Evolutionary conservation across 225 moss, liverwort and hornwort genomes (phyloP).

Genomic region (Anthoceros angustus): DNA sequence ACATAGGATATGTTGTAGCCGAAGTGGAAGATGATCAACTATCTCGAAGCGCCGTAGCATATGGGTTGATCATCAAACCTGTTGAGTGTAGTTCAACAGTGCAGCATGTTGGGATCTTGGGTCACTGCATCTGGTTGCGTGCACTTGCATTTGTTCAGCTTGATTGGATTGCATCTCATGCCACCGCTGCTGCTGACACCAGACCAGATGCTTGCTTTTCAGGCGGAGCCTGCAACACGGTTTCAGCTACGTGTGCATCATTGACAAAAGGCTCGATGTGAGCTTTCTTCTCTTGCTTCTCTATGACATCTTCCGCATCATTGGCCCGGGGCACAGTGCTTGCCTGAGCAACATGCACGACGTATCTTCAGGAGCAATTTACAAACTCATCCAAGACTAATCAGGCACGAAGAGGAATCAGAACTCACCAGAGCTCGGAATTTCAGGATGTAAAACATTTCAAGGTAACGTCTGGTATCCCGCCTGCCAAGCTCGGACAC

Average conservation of each 20-base stretch:
- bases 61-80: too few relatives aligned
- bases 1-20: too few relatives aligned
- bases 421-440: constrained; percentile 30
- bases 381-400: not conserved
- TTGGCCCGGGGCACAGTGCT: not conserved
- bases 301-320: not conserved
- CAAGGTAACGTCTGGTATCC: constrained; percentile 33
- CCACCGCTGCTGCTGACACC: not conserved
- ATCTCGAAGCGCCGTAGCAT: too few relatives aligned
- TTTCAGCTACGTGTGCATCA: not conserved
- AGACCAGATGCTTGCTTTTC: not conserved
- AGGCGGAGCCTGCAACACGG: not conserved
- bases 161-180: too few relatives aligned
- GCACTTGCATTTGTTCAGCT: too few relatives aligned
- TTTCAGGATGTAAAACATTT: constrained; percentile 49
- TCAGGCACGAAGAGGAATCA: too few relatives aligned
- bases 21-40: too few relatives aligned
- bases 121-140: too few relatives aligned
- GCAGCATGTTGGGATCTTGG: too few relatives aligned
- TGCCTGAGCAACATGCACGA: not conserved
- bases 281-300: constrained; percentile 1
- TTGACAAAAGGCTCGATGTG: not conserved
- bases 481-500: constrained; percentile 43
- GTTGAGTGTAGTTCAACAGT: too few relatives aligned
- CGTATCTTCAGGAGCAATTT: not conserved